These are phyloP conservation scores for Dalbergia oliveri DNA, from an alignment of 306 rosid genomes.

Conservation along the genomic window DNA sequence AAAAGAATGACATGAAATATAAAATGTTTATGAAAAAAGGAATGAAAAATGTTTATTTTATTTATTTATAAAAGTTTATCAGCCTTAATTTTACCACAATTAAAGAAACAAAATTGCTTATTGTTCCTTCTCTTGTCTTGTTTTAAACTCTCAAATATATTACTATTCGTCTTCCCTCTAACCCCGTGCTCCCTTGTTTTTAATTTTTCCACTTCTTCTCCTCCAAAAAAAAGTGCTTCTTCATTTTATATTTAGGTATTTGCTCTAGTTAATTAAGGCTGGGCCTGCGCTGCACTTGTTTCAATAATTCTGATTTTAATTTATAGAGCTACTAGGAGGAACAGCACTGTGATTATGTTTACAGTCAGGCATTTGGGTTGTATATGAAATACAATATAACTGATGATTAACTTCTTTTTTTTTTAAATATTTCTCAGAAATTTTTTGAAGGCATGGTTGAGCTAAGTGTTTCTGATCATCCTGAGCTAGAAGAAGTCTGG, in stretches of 20 bases:
- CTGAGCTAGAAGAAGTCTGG: background rate
- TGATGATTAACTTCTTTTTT: background rate
- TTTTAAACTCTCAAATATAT: no score
- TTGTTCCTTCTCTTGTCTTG: no score
- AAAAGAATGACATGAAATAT: no score
- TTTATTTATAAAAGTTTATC: background rate
- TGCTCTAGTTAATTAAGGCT: background rate
- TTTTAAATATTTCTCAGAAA: conserved; percentile 4
- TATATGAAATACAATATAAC: background rate
- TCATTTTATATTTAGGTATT: no score
- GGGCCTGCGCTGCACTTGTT: background rate
- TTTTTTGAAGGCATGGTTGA: conserved; percentile 15
- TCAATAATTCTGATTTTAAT: background rate
- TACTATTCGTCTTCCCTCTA: no score
- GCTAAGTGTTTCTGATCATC: background rate
- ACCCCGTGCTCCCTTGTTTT: no score
- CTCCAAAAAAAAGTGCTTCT: no score
- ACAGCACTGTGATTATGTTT: background rate
- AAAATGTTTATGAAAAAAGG: no score
- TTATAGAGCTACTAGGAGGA: background rate
- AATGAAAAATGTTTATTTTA: no score
- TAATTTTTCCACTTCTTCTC: no score
- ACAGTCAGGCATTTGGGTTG: background rate
- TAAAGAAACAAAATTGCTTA: no score
- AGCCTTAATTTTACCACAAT: background rate